Conservation (phyloP, 2,329 filamentous ascomycete genomes). For the Oidium heveae region DNA sequence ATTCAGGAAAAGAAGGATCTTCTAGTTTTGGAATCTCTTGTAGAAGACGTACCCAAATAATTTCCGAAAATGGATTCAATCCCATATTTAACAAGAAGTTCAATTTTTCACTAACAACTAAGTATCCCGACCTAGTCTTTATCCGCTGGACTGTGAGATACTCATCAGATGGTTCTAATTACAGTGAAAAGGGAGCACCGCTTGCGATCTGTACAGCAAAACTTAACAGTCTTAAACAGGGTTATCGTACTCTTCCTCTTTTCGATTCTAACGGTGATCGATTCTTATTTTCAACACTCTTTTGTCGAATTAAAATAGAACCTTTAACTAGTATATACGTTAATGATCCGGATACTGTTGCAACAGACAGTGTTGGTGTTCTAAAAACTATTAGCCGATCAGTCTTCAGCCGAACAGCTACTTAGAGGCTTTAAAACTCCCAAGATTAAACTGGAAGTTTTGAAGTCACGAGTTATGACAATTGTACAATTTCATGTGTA, state of each 20-base stretch:
- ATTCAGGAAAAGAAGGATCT: slow-evolving; percentile 35
- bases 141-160: slow-evolving; percentile 83
- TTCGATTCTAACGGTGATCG: slow-evolving; percentile 75
- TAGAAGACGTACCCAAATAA: slow-evolving; percentile 54
- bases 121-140: slow-evolving; percentile 80
- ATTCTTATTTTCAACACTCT: slow-evolving; percentile 83
- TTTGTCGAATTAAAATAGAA: slow-evolving; percentile 58
- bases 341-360: slow-evolving; percentile 18
- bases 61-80: slow-evolving; percentile 79
- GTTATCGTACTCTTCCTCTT: slow-evolving; percentile 76
- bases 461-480: too few relatives aligned
- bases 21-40: slow-evolving; percentile 47
- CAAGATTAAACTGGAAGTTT: too few relatives aligned
- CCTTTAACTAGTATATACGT: slow-evolving; percentile 31
- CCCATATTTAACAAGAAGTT: slow-evolving; percentile 64
- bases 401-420: slow-evolving; percentile 24
- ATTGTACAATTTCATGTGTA: neutral
- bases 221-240: slow-evolving; percentile 66
- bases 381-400: slow-evolving; percentile 30
- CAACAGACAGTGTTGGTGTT: slow-evolving; percentile 23
- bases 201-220: slow-evolving; percentile 86
- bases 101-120: slow-evolving; percentile 67
- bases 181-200: slow-evolving; percentile 34
- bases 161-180: slow-evolving; percentile 48
- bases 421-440: neutral